These are phyloP conservation scores for Arabidopsis hybrid DNA, from an alignment of 441 rosid species.

Conservation along the genomic window DNA sequence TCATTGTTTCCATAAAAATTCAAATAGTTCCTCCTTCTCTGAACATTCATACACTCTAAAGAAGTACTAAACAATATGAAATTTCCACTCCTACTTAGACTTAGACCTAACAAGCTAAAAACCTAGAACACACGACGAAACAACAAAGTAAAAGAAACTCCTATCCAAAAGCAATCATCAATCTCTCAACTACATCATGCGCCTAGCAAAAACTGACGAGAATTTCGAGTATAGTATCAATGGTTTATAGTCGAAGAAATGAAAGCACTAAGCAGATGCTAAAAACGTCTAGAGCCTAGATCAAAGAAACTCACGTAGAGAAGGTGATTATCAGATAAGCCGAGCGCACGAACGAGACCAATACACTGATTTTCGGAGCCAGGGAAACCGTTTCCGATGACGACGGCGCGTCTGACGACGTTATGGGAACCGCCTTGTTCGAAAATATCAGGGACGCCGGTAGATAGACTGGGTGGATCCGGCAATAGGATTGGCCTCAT, in stretches of 20 bases:
- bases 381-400: slow-evolving; percentile 84
- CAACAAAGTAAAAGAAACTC: neutral
- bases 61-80: too few species aligned
- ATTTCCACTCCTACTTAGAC: too few species aligned
- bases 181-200: slow-evolving; percentile 15
- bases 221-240: neutral
- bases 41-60: too few species aligned
- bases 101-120: too few species aligned
- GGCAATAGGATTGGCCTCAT: slow-evolving; percentile 92
- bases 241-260: neutral
- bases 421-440: slow-evolving; percentile 67
- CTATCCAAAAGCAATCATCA: neutral
- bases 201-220: neutral
- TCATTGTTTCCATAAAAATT: too few species aligned
- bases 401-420: slow-evolving; percentile 83
- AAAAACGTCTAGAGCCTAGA: neutral
- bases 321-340: slow-evolving; percentile 66
- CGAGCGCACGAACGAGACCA: slow-evolving; percentile 88
- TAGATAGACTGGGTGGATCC: slow-evolving; percentile 70
- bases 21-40: too few species aligned
- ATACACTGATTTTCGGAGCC: slow-evolving; percentile 87
- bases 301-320: slow-evolving; percentile 66
- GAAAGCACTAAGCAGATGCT: too few species aligned
- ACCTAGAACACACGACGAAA: too few species aligned
- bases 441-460: slow-evolving; percentile 91